Percentiles rank a stretch among this genome's conserved stretches.
phyloP scores from a whole-genome alignment of 2,329 filamentous ascomycete species.

The Uncinocarpus reesii region DNA sequence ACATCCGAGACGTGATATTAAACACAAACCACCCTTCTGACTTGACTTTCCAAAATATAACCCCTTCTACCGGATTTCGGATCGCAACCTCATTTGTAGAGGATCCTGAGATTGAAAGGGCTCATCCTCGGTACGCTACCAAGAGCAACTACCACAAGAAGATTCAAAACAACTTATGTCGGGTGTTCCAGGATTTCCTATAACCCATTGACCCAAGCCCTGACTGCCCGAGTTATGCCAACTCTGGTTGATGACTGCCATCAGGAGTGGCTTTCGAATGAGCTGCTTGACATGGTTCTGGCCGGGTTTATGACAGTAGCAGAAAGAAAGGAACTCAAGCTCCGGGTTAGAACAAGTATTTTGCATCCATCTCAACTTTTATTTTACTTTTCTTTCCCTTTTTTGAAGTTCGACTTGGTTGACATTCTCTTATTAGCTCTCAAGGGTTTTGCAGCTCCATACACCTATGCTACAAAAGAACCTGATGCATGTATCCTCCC shows the following conservation, averaged over 20 bases:
- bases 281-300: conserved; percentile 1
- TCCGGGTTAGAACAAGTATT: background rate
- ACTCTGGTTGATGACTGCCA: background rate
- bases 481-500: conserved; percentile 12
- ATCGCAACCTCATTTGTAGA: conserved; percentile 10
- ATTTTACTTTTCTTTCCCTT: background rate
- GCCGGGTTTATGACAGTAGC: background rate
- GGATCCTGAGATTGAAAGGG: conserved; percentile 11
- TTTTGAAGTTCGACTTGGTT: no score
- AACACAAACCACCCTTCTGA: conserved; percentile 5
- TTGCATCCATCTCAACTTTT: background rate
- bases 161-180: conserved; percentile 1
- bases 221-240: conserved; percentile 6
- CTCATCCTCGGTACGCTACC: conserved; percentile 5
- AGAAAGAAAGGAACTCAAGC: background rate
- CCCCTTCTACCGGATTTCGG: conserved; percentile 5
- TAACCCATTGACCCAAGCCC: conserved; percentile 7
- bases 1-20: conserved; percentile 5
- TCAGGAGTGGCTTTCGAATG: conserved; percentile 1
- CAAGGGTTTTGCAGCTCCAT: background rate
- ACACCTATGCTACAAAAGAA: conserved; percentile 8
- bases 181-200: conserved; percentile 7
- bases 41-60: conserved; percentile 9
- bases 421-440: background rate
- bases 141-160: conserved; percentile 1